These are phyloP conservation scores for Aspergillus sp. DNA, from an alignment of 2,329 filamentous ascomycete species.

Conservation along the genomic window DNA sequence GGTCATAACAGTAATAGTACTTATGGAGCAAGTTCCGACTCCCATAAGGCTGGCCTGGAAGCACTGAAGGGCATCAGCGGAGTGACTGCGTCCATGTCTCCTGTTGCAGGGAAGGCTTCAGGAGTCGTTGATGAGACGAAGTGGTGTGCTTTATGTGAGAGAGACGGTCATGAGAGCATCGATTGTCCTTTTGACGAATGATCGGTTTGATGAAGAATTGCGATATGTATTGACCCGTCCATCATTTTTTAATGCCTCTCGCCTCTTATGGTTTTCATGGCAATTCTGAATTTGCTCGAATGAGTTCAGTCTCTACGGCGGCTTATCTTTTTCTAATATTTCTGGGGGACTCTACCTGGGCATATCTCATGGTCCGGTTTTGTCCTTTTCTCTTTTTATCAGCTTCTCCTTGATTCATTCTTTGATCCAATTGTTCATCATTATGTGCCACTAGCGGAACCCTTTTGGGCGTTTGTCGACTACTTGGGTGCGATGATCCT, in stretches of 20 bases:
- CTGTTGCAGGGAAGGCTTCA: slow-evolving; percentile 72
- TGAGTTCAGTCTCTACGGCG: too few species aligned
- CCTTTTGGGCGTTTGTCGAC: slow-evolving; percentile 6
- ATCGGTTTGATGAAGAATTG: slow-evolving; percentile 9
- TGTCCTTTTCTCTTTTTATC: too few species aligned
- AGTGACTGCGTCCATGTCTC: slow-evolving; percentile 46
- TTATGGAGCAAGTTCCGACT: slow-evolving; percentile 13
- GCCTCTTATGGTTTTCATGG: too few species aligned
- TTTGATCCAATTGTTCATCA: too few species aligned
- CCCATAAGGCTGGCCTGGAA: slow-evolving; percentile 37
- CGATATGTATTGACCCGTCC: neutral
- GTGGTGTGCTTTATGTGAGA: slow-evolving; percentile 96
- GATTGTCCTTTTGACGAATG: slow-evolving; percentile 86
- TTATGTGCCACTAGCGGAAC: too few species aligned
- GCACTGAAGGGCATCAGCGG: slow-evolving; percentile 38
- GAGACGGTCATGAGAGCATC: slow-evolving; percentile 93
- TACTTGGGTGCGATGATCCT: slow-evolving; percentile 1
- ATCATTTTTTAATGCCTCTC: slow-evolving; percentile 16
- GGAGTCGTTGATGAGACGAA: slow-evolving; percentile 76
- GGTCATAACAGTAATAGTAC: slow-evolving; percentile 1
- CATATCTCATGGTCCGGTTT: too few species aligned
- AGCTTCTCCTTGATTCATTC: too few species aligned
- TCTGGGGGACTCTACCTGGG: too few species aligned
- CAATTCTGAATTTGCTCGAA: too few species aligned
- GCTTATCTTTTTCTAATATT: too few species aligned